Conservation (phyloP, 352 stramenopile genomes). For the Phytophthora citricola region DNA sequence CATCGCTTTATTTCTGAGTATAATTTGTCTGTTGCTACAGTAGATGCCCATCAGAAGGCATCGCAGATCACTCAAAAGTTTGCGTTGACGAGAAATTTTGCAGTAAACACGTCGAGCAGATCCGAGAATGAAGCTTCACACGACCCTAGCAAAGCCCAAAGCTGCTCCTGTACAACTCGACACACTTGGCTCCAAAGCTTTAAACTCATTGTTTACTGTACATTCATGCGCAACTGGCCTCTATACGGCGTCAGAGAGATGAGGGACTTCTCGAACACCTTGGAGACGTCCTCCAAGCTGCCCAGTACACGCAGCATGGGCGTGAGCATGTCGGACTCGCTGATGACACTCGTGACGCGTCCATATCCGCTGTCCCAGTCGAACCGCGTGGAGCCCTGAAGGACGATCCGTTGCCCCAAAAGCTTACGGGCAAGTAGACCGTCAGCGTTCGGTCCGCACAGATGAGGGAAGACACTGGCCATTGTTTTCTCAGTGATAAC, state of each 20-base stretch:
- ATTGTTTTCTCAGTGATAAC: constrained; percentile 15
- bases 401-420: constrained; percentile 3
- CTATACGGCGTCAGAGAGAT: constrained; percentile 3
- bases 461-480: constrained; percentile 10
- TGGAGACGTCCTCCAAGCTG: constrained; percentile 6
- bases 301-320: constrained; percentile 10
- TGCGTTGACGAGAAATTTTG: no score
- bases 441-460: not conserved
- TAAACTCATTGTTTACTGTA: no score
- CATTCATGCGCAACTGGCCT: no score
- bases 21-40: no score
- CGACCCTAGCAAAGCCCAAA: no score
- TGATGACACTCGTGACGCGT: not conserved
- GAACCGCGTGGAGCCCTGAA: constrained; percentile 5
- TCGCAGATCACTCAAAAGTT: no score
- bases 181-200: no score
- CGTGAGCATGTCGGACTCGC: constrained; percentile 14
- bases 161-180: no score
- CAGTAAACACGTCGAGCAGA: no score
- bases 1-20: no score
- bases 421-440: not conserved
- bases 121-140: no score
- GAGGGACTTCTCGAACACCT: constrained; percentile 6
- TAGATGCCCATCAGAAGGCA: no score
- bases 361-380: constrained; percentile 6